Base-by-base conservation (phyloP, 2,329 filamentous ascomycete species). In the Alternaria alternata region DNA sequence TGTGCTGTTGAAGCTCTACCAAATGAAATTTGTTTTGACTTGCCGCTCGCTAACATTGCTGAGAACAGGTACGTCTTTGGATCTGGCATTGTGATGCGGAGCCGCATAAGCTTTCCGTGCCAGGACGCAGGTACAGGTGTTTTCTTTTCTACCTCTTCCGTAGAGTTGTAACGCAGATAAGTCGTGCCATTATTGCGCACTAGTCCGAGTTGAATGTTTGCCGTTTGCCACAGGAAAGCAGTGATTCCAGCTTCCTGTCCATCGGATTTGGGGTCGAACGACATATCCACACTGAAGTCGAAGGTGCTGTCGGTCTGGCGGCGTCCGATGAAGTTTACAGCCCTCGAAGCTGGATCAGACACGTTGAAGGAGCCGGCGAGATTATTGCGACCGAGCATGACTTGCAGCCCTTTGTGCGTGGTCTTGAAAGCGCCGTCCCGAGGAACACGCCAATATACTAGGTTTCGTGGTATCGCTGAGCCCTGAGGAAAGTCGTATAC, bases 231-330 rank as follows among this genome's bases (percentile, higher is more conserved):
- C 24, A 87, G 72, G 65, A 87, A 87, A 0, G 81, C 78, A 0
- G 81, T 82, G 1, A 87, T 74, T 0, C 86, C 85, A 1, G 84
- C 82, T 65, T 87, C 85, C 53, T 85, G 79, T 0, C 80, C 79
- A 1, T 69, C 54, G 0, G 58, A 59, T 0, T 67, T 67, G 0
- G 84, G 80, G 0, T 69, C 57, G 16, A 66, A 68, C 7, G 52
- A 53, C 20, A 87, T 49, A 57, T 85, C 78, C 3, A 85, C 80
- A 48, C 77, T 81, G 67, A 79, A 88, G 0, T 77, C 81, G 69
- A 87, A 88, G 0, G 85, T 73, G 0, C 83, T 85, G 61, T 86
- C 80, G 3, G 83, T 82, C 67, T 87, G 85, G 1, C 84, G 76
- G 2, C 83, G 79, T 1, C 80, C 82, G 18, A 88, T 75, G 59